phyloP scores from a whole-genome alignment of 495 filamentous ascomycete genomes.

The Rusavskia elegans region DNA sequence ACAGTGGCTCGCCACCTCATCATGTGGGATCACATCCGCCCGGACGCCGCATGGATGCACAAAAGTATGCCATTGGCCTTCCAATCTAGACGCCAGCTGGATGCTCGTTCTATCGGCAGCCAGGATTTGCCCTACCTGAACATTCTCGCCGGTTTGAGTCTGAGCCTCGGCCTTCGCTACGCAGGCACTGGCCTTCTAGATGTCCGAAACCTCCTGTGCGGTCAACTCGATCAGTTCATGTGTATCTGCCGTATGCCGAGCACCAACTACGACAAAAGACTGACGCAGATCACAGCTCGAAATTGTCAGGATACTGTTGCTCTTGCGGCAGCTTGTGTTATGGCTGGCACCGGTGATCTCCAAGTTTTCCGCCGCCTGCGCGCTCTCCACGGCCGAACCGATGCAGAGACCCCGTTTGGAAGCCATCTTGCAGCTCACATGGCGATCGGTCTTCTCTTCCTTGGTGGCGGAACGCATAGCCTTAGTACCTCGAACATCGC shows the following conservation, averaged over 20 bases:
- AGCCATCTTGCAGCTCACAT: constrained; percentile 88
- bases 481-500: constrained; percentile 82
- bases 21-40: constrained; percentile 72
- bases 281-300: constrained; percentile 63
- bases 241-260: constrained; percentile 54
- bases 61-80: constrained; percentile 56
- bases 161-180: constrained; percentile 68
- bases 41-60: constrained; percentile 56
- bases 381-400: constrained; percentile 73
- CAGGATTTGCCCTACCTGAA: constrained; percentile 85
- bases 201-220: constrained; percentile 66
- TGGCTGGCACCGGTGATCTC: constrained; percentile 91
- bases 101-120: constrained; percentile 38
- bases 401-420: constrained; percentile 73
- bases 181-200: constrained; percentile 61
- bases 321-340: constrained; percentile 68
- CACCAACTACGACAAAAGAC: constrained; percentile 60
- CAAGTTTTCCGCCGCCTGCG: constrained; percentile 77
- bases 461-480: constrained; percentile 82
- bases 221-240: constrained; percentile 77
- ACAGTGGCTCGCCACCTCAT: constrained; percentile 87
- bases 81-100: constrained; percentile 35
- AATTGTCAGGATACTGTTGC: constrained; percentile 82
- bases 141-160: constrained; percentile 77
- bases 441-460: constrained; percentile 78